These are phyloP conservation scores for Chlorella vulgaris DNA, from an alignment of 139 green algal genomes.

Conservation along the genomic window DNA sequence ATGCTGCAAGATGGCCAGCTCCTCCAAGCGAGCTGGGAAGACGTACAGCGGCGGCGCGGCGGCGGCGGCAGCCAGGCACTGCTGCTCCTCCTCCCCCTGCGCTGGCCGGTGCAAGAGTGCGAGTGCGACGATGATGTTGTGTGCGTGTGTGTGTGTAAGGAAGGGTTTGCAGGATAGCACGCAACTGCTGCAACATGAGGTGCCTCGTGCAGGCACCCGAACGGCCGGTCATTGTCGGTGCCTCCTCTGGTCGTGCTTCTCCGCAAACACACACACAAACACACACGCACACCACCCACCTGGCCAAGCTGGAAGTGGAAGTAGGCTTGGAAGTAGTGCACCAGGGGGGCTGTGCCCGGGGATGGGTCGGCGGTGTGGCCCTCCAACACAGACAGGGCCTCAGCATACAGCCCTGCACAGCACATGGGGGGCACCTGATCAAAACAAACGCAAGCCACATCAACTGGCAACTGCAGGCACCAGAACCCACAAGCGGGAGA, in stretches of 20 bases:
- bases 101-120: not conserved
- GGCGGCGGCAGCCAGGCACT: not conserved
- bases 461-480: too few relatives aligned
- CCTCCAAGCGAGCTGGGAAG: slow-evolving; percentile 12
- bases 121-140: not conserved
- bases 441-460: not conserved
- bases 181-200: not conserved
- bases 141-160: not conserved
- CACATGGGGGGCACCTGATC: too few relatives aligned
- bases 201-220: not conserved
- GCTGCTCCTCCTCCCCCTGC: not conserved
- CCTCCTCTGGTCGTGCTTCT: not conserved
- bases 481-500: too few relatives aligned
- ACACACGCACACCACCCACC: not conserved
- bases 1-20: slow-evolving; percentile 18
- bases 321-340: slow-evolving; percentile 19
- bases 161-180: not conserved
- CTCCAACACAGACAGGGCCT: slow-evolving; percentile 8
- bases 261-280: not conserved
- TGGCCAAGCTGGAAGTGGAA: slow-evolving; percentile 2
- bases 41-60: not conserved
- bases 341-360: not conserved
- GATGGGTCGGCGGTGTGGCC: not conserved
- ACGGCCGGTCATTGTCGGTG: not conserved
- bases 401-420: slow-evolving; percentile 2